These are phyloP conservation scores for Talaromyces sp. DNA, from an alignment of 2,329 filamentous ascomycete species.

Conservation along the genomic window DNA sequence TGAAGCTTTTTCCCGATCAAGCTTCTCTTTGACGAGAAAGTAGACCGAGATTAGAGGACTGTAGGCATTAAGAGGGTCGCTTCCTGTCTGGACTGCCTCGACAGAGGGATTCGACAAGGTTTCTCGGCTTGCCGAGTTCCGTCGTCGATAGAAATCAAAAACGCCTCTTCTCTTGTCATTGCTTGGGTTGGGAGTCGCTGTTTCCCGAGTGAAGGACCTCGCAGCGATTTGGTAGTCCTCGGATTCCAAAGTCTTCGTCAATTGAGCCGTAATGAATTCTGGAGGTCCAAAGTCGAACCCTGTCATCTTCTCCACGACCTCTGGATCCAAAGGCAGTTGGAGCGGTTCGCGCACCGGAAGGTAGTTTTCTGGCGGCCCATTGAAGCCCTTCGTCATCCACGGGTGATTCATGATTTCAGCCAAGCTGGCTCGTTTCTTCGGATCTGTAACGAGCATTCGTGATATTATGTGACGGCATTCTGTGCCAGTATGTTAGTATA, in stretches of 20 bases:
- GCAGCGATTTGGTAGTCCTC: conserved; percentile 89
- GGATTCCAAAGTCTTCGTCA: conserved; percentile 83
- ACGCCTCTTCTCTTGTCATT: conserved; percentile 81
- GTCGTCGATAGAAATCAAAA: conserved; percentile 95
- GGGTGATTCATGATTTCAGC: conserved; percentile 90
- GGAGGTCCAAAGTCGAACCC: conserved; percentile 94
- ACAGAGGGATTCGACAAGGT: conserved; percentile 78
- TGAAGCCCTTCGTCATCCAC: conserved; percentile 94
- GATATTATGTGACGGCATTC: conserved; percentile 93
- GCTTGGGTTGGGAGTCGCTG: conserved; percentile 56
- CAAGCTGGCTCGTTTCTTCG: conserved; percentile 77
- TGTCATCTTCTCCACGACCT: conserved; percentile 88
- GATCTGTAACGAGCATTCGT: conserved; percentile 93
- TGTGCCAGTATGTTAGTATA: conserved; percentile 46
- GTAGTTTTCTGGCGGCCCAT: conserved; percentile 80
- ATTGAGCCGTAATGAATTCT: conserved; percentile 74
- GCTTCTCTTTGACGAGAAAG: conserved; percentile 92
- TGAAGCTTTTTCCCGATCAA: conserved; percentile 68
- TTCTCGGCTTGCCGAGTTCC: conserved; percentile 86
- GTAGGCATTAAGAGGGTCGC: conserved; percentile 88
- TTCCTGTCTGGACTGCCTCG: conserved; percentile 76
- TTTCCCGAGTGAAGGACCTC: conserved; percentile 64
- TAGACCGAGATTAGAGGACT: conserved; percentile 91
- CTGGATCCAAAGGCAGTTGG: conserved; percentile 75
- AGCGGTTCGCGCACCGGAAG: conserved; percentile 79